These are phyloP conservation scores for Passalora sequoiae DNA, from an alignment of 2,329 filamentous ascomycete species.

Conservation along the genomic window DNA sequence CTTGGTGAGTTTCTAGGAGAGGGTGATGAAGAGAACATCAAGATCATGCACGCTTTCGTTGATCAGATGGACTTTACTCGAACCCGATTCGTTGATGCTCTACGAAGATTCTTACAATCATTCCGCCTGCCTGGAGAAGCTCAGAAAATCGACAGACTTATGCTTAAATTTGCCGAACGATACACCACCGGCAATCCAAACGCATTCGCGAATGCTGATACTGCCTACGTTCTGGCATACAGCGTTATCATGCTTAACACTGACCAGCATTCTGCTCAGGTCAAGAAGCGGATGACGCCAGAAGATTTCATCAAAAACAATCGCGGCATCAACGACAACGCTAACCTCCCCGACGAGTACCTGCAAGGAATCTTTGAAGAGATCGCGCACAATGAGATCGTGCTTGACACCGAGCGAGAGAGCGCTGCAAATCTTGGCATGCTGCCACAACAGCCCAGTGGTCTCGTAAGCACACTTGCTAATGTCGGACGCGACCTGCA, in stretches of 20 bases:
- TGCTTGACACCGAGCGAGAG: conserved; percentile 85
- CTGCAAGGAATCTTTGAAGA: conserved; percentile 86
- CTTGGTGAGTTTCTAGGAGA: conserved; percentile 94
- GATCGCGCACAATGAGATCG: conserved; percentile 86
- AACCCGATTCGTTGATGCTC: conserved; percentile 84
- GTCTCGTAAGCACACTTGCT: conserved; percentile 61
- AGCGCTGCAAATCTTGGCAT: conserved; percentile 75
- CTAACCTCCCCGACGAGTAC: conserved; percentile 89
- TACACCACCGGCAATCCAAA: conserved; percentile 95
- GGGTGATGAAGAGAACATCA: conserved; percentile 86
- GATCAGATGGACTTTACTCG: conserved; percentile 91
- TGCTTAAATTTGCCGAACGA: conserved; percentile 96
- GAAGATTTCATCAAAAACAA: conserved; percentile 99
- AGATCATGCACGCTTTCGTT: conserved; percentile 97
- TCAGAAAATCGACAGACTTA: conserved; percentile 98
- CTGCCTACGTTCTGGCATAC: conserved; percentile 91
- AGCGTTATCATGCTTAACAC: conserved; percentile 97
- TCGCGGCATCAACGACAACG: conserved; percentile 92
- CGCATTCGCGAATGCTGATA: conserved; percentile 96
- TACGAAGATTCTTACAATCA: conserved; percentile 86
- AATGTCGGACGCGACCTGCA: conserved; percentile 89
- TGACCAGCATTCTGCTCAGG: conserved; percentile 85
- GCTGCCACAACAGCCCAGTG: conserved; percentile 48
- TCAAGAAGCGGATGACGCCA: conserved; percentile 84
- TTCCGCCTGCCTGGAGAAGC: conserved; percentile 94